Conservation (phyloP, 2,329 filamentous ascomycete genomes). For the Graphilbum ipis-grandicollis region DNA sequence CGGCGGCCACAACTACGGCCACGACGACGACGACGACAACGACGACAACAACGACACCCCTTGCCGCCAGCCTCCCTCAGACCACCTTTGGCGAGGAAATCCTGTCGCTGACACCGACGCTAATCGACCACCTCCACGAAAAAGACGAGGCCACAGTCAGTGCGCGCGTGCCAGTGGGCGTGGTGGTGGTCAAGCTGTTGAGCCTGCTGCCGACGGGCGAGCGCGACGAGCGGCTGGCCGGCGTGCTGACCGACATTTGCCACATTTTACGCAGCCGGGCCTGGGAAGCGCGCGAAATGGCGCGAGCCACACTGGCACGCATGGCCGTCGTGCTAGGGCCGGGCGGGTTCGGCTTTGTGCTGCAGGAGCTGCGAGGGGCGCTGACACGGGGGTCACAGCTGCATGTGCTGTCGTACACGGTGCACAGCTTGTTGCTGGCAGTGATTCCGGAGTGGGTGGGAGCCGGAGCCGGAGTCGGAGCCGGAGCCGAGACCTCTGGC, state of each 20-base stretch:
- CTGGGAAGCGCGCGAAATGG: slow-evolving; percentile 78
- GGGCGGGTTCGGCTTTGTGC: slow-evolving; percentile 74
- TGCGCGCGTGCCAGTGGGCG: slow-evolving; percentile 74
- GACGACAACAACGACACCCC: slow-evolving; percentile 16
- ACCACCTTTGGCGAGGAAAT: slow-evolving; percentile 58
- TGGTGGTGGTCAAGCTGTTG: slow-evolving; percentile 77
- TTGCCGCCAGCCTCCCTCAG: slow-evolving; percentile 52
- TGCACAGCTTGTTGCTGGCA: slow-evolving; percentile 76
- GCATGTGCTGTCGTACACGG: slow-evolving; percentile 85
- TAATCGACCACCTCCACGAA: slow-evolving; percentile 75
- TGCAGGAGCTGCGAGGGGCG: slow-evolving; percentile 75
- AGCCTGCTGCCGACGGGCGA: slow-evolving; percentile 59
- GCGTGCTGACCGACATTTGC: slow-evolving; percentile 79
- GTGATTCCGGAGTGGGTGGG: slow-evolving; percentile 37
- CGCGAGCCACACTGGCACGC: slow-evolving; percentile 70
- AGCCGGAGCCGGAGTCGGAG: background rate
- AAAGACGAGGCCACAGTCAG: slow-evolving; percentile 93
- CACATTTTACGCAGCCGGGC: slow-evolving; percentile 82
- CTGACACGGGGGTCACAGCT: slow-evolving; percentile 79
- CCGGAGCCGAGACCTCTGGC: slow-evolving; percentile 20
- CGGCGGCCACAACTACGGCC: slow-evolving; percentile 11
- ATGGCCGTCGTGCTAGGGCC: slow-evolving; percentile 70
- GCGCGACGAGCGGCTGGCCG: slow-evolving; percentile 58
- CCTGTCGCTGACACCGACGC: slow-evolving; percentile 55
- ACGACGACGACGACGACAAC: background rate